Conservation (phyloP, 2,329 filamentous ascomycete genomes). For the Hypocrella siamensis region DNA sequence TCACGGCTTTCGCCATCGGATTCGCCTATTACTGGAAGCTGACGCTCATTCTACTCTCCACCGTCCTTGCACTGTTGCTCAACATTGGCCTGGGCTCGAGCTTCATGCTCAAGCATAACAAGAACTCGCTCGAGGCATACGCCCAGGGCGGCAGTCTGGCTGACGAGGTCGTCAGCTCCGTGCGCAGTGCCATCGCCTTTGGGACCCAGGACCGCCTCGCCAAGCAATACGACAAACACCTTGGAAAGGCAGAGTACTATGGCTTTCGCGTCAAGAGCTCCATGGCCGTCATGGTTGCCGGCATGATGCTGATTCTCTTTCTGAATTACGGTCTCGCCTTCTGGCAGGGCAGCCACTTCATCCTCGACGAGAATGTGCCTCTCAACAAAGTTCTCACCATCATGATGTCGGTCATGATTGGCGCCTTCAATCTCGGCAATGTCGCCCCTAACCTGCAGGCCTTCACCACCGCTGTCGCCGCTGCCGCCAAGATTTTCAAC, state of each 20-base stretch:
- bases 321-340: constrained; percentile 79
- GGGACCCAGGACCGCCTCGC: constrained; percentile 89
- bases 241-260: constrained; percentile 56
- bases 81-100: constrained; percentile 59
- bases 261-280: constrained; percentile 62
- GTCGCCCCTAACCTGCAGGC: constrained; percentile 75
- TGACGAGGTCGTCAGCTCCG: constrained; percentile 87
- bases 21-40: constrained; percentile 90
- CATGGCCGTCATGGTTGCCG: constrained; percentile 64
- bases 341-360: constrained; percentile 69
- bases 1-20: constrained; percentile 78
- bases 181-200: constrained; percentile 84
- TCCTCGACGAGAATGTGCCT: constrained; percentile 48
- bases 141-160: constrained; percentile 75
- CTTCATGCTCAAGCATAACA: constrained; percentile 70
- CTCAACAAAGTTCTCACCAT: constrained; percentile 68
- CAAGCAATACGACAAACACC: constrained; percentile 63
- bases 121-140: constrained; percentile 62
- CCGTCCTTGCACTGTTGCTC: constrained; percentile 63
- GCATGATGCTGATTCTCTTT: constrained; percentile 73
- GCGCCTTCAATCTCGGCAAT: constrained; percentile 80
- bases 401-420: constrained; percentile 81
- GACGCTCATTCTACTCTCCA: constrained; percentile 72
- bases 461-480: constrained; percentile 69
- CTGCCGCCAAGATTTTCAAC: constrained; percentile 80